Evolutionary conservation across 306 rosid species (phyloP).

Genomic region (Vigna angularis): DNA sequence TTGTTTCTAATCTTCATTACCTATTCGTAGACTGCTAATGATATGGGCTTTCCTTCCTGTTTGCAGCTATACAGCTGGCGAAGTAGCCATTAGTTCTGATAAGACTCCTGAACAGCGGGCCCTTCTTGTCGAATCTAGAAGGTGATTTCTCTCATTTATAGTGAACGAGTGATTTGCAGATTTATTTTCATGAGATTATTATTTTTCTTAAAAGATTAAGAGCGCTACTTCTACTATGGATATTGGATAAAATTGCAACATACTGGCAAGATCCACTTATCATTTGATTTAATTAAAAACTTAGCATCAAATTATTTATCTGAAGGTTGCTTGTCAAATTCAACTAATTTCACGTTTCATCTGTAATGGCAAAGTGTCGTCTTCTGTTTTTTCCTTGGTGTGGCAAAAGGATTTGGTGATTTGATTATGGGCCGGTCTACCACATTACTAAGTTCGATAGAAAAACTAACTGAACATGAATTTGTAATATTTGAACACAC

Average conservation of each 20-base stretch:
- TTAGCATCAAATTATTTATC: background rate
- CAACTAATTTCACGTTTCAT: background rate
- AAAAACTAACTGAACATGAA: constrained; percentile 14
- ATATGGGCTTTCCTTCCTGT: constrained; percentile 30
- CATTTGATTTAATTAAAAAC: constrained; percentile 26
- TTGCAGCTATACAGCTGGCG: constrained; percentile 77
- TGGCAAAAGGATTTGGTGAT: background rate
- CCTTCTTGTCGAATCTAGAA: constrained; percentile 82
- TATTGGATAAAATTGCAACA: background rate
- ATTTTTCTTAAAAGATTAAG: background rate
- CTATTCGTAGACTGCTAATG: constrained; percentile 31
- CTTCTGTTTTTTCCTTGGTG: background rate
- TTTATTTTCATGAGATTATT: constrained; percentile 21
- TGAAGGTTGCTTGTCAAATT: constrained; percentile 11
- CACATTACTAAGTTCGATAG: constrained; percentile 22
- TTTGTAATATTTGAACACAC: constrained; percentile 28
- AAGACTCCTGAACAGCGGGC: constrained; percentile 80
- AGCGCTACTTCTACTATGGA: background rate
- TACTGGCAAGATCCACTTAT: background rate
- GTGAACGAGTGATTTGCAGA: constrained; percentile 2
- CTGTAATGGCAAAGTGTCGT: background rate
- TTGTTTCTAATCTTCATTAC: constrained; percentile 22
- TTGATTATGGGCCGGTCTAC: constrained; percentile 10
- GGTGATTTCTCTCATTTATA: constrained; percentile 55
- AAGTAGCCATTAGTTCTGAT: constrained; percentile 60